Conservation (phyloP, 306 rosid genomes). For the Vicia villosa region DNA sequence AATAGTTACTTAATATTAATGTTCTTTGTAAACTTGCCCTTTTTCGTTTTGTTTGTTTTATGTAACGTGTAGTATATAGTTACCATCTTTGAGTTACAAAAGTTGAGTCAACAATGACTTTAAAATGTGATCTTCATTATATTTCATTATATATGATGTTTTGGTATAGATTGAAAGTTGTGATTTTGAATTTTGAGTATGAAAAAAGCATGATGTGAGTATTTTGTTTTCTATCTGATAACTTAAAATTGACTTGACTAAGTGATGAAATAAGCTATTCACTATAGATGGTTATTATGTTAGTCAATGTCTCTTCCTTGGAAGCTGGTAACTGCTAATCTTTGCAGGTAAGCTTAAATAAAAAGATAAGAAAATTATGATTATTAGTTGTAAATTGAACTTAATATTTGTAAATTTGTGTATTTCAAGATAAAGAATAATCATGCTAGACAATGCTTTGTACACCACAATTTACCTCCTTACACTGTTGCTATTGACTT, state of each 20-base stretch:
- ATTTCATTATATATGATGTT: too few relatives aligned
- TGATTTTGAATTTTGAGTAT: not conserved
- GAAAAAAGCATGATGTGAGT: not conserved
- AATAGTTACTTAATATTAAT: not conserved
- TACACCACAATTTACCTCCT: constrained; percentile 29
- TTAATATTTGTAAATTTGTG: constrained; percentile 38
- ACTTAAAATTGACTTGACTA: not conserved
- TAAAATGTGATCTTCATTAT: not conserved
- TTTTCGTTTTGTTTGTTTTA: not conserved
- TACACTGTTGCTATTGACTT: constrained; percentile 18
- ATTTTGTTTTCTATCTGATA: not conserved
- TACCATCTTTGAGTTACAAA: not conserved
- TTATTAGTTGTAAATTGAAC: constrained; percentile 29
- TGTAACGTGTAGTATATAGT: not conserved
- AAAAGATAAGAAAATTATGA: not conserved
- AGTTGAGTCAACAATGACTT: not conserved
- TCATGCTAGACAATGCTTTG: constrained; percentile 47
- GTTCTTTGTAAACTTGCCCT: not conserved
- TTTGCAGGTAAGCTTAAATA: not conserved
- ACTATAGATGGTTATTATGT: not conserved
- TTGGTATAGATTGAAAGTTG: not conserved
- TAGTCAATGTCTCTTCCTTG: constrained; percentile 17
- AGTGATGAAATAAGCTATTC: not conserved
- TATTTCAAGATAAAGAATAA: not conserved
- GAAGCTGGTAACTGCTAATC: not conserved